phyloP scores from a whole-genome alignment of 225 moss, liverwort and hornwort genomes.

The Climacium dendroides region DNA sequence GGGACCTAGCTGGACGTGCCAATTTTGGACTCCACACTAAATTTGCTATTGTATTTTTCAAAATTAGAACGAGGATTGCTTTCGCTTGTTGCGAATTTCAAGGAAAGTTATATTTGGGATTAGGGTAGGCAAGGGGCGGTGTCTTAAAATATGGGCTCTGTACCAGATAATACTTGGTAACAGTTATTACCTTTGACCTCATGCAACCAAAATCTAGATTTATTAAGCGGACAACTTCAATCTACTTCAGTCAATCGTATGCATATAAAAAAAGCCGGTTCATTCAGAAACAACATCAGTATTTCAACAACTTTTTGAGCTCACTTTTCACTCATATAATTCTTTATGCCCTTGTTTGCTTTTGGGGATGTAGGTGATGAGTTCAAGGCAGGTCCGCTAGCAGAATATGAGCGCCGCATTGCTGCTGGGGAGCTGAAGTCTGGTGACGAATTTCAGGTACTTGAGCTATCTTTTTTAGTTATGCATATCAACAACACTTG shows the following conservation, averaged over 20 bases:
- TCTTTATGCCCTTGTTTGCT: not conserved
- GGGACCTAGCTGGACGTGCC: not conserved
- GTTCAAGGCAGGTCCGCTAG: slow-evolving; percentile 43
- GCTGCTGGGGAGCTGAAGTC: slow-evolving; percentile 59
- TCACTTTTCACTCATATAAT: not conserved
- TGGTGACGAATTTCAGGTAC: slow-evolving; percentile 65
- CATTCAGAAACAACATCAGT: not conserved
- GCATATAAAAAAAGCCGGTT: no score
- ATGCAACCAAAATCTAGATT: not conserved
- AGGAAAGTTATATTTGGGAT: not conserved
- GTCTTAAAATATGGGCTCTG: not conserved
- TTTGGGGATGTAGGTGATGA: slow-evolving; percentile 14
- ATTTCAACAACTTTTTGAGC: not conserved
- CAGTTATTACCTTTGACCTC: not conserved
- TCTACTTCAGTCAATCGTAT: not conserved
- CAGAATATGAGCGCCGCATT: slow-evolving; percentile 61
- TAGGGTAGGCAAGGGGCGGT: not conserved
- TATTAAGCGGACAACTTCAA: not conserved
- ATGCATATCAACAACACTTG: not conserved
- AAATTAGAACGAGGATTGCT: not conserved
- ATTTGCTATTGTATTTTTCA: not conserved
- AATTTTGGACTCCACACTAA: not conserved
- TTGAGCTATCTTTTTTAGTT: not conserved
- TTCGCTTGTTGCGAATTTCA: no score
- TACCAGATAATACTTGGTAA: not conserved